Conservation (phyloP, 257 asterid genomes). For the Plantago elongata region DNA sequence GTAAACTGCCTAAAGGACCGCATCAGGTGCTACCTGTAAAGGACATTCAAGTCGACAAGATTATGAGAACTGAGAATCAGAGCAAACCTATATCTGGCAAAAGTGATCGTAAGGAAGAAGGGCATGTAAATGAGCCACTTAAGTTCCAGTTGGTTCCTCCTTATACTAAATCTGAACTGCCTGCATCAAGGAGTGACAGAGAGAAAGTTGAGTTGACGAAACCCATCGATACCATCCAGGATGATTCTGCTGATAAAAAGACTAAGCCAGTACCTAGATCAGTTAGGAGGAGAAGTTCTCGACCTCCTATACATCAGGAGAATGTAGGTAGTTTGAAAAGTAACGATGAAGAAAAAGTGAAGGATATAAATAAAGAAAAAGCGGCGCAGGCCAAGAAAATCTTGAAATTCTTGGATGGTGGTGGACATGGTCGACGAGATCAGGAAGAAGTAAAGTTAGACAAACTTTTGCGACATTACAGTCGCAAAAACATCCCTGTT, state of each 20-base stretch:
- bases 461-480: slow-evolving; percentile 44
- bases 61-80: slow-evolving; percentile 9
- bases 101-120: slow-evolving; percentile 27
- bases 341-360: not conserved
- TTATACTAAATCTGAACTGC: slow-evolving; percentile 28
- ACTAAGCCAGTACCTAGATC: slow-evolving; percentile 37
- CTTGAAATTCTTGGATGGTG: slow-evolving; percentile 36
- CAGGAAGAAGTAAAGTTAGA: slow-evolving; percentile 59
- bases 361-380: slow-evolving; percentile 20
- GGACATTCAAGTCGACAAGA: slow-evolving; percentile 35
- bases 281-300: slow-evolving; percentile 39
- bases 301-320: slow-evolving; percentile 22
- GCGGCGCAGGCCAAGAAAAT: slow-evolving; percentile 32
- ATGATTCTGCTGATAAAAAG: slow-evolving; percentile 9
- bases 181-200: slow-evolving; percentile 12
- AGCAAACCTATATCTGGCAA: slow-evolving; percentile 15
- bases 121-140: slow-evolving; percentile 16
- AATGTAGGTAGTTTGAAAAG: slow-evolving; percentile 1
- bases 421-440: slow-evolving; percentile 17
- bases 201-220: slow-evolving; percentile 7
- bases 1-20: slow-evolving; percentile 5
- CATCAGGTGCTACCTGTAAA: slow-evolving; percentile 15
- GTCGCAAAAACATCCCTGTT: slow-evolving; percentile 36
- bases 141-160: slow-evolving; percentile 34
- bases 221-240: not conserved